Evolutionary conservation across 2,329 filamentous ascomycete species (phyloP).

Genomic region (Aspergillus sp.): DNA sequence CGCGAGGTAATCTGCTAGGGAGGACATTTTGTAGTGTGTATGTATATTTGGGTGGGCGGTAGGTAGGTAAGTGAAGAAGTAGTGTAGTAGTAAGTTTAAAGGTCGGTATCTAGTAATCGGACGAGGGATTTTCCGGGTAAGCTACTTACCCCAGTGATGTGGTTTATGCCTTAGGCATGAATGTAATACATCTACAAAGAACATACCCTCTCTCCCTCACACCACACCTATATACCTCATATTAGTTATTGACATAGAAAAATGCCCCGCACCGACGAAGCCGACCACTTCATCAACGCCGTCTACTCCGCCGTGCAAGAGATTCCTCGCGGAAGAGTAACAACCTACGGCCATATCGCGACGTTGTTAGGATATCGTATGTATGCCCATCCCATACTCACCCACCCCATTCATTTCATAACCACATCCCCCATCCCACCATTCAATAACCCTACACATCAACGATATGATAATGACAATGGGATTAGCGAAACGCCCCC

Average conservation of each 20-base stretch:
- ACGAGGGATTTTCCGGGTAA: constrained; percentile 4
- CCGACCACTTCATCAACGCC: constrained; percentile 55
- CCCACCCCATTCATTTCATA: too few relatives aligned
- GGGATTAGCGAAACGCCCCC: constrained; percentile 64
- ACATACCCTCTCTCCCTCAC: too few relatives aligned
- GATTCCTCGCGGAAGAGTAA: constrained; percentile 80
- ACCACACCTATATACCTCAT: too few relatives aligned
- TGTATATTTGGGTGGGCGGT: background rate
- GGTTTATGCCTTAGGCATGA: background rate
- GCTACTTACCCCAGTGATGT: background rate
- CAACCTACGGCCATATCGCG: constrained; percentile 78
- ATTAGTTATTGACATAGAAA: background rate
- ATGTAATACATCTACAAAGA: too few relatives aligned
- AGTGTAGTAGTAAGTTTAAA: too few relatives aligned
- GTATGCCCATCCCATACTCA: too few relatives aligned
- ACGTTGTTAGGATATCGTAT: constrained; percentile 57
- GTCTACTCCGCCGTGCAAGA: constrained; percentile 85
- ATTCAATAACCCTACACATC: too few relatives aligned
- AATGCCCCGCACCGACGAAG: constrained; percentile 52
- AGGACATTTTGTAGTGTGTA: constrained; percentile 45
- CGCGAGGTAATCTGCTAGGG: constrained; percentile 80
- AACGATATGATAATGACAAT: too few relatives aligned
- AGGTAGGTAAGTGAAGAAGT: too few relatives aligned
- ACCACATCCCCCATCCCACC: too few relatives aligned
- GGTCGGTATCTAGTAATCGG: constrained; percentile 3